Evolutionary conservation across 257 asterid species (phyloP), one percentile per base, ranked within the genome.

Genomic region (Paulownia fortunei): DNA sequence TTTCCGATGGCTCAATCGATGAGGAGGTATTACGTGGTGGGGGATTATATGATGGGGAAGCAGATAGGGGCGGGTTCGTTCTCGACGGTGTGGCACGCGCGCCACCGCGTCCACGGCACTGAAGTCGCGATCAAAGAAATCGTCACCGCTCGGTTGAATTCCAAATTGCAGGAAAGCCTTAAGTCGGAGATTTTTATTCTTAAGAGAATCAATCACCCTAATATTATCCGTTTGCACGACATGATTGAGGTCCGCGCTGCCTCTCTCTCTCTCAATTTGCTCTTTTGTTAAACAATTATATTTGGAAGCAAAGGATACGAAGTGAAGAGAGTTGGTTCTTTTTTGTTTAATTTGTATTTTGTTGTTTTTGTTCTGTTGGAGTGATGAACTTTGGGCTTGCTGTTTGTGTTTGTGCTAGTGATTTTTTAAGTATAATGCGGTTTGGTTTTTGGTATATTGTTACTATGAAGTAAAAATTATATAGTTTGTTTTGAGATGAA

Each of bases 71-170:
- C 83, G 21, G 99, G 99, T 1, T 93, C 98, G 36, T 96, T 88
- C 88, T 94, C 99, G 59, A 94, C 95, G 69, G 99, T 96, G 56
- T 94, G 99, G 99, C 98, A 83, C 77, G 99, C 97, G 59, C 89
- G 88, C 77, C 99, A 96, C 83, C 91, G 93, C 24, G 86, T 86
- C 49, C 88, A 87, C 74, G 96, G 97, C 68, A 87, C 92, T 1
- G 97, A 93, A 56, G 97, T 96, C 21, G 99, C 99, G 34, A 91
- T 96, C 77, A 96, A 96, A 37, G 99, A 96, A 80, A 93, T 96
- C 37, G 70, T 69, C 49, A 92, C 93, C 8, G 70, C 95, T 49
- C 80, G 95, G 70, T 81, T 96, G 83, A 88, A 87, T 44, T 69
- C 87, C 39, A 93, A 91, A 76, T 88, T 96, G 77, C 95, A 86